A percentile compares a stretch with the other conserved stretches of the same genome.
phyloP scores from a whole-genome alignment of 2,329 filamentous ascomycete species.

The Fusarium sp. region DNA sequence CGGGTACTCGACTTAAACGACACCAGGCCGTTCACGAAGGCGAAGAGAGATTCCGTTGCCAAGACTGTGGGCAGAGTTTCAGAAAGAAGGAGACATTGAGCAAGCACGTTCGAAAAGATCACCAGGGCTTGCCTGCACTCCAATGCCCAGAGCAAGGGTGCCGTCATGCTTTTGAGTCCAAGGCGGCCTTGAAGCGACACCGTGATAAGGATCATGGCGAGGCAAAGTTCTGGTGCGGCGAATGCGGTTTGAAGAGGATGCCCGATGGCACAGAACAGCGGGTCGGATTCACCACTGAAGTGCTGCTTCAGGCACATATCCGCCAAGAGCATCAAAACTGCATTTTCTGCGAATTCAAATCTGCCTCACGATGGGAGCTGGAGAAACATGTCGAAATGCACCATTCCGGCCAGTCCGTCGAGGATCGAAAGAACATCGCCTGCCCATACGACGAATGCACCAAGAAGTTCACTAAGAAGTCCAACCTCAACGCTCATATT shows the following conservation, averaged over 20 bases:
- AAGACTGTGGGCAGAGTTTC: conserved; percentile 80
- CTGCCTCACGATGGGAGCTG: conserved; percentile 72
- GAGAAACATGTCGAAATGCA: conserved; percentile 81
- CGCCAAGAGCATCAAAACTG: conserved; percentile 79
- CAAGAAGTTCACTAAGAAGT: conserved; percentile 81
- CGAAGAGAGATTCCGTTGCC: conserved; percentile 79
- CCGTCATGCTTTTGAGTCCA: conserved; percentile 76
- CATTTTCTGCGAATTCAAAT: conserved; percentile 76
- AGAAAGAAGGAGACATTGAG: conserved; percentile 88
- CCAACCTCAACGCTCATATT: conserved; percentile 85
- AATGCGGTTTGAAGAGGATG: conserved; percentile 65
- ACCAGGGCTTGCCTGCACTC: conserved; percentile 77
- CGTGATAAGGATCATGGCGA: conserved; percentile 75
- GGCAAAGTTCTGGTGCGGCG: conserved; percentile 78
- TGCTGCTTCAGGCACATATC: conserved; percentile 78
- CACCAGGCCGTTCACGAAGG: conserved; percentile 81
- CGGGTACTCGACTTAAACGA: conserved; percentile 78
- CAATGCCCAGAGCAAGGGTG: conserved; percentile 73
- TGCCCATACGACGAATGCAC: conserved; percentile 76
- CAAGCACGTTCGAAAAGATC: conserved; percentile 81
- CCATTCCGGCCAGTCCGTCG: conserved; percentile 71
- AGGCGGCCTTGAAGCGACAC: conserved; percentile 77
- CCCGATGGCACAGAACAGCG: conserved; percentile 52
- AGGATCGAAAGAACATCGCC: conserved; percentile 70
- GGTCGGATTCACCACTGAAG: conserved; percentile 76